A percentile compares a stretch with the other conserved stretches of the same genome.
Conservation (phyloP, 208 protist species). For the Trichomonas vaginalis region DNA sequence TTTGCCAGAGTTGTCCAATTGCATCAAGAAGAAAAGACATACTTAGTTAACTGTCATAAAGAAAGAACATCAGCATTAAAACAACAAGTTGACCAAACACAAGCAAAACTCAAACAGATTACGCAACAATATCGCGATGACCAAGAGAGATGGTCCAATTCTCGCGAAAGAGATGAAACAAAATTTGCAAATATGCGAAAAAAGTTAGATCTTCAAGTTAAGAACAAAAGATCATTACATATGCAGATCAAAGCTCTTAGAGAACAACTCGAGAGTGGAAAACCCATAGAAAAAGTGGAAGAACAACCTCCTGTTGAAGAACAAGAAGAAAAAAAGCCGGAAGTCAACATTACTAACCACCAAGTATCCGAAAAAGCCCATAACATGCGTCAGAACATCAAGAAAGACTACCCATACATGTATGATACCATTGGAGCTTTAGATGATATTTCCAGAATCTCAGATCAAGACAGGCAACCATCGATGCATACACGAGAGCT, state of each 20-base stretch:
- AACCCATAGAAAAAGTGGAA: not conserved
- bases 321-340: not conserved
- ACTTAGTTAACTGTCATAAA: not conserved
- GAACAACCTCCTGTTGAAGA: not conserved
- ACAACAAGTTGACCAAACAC: not conserved
- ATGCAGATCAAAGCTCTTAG: not conserved
- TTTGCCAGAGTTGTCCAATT: not conserved
- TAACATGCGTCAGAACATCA: not conserved
- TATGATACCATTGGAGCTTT: not conserved
- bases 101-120: not conserved
- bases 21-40: not conserved
- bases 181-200: conserved; percentile 9
- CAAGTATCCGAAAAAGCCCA: not conserved
- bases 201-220: not conserved
- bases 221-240: not conserved
- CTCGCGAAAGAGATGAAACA: not conserved
- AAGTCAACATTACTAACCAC: not conserved
- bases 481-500: not conserved
- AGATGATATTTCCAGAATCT: not conserved
- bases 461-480: not conserved
- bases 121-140: not conserved
- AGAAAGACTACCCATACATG: not conserved
- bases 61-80: not conserved
- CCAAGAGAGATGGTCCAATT: not conserved
- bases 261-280: not conserved